Evolutionary conservation across 176 grass and related monocot genomes (phyloP), one percentile per base, ranked within the genome.

Genomic region (Phragmites australis): DNA sequence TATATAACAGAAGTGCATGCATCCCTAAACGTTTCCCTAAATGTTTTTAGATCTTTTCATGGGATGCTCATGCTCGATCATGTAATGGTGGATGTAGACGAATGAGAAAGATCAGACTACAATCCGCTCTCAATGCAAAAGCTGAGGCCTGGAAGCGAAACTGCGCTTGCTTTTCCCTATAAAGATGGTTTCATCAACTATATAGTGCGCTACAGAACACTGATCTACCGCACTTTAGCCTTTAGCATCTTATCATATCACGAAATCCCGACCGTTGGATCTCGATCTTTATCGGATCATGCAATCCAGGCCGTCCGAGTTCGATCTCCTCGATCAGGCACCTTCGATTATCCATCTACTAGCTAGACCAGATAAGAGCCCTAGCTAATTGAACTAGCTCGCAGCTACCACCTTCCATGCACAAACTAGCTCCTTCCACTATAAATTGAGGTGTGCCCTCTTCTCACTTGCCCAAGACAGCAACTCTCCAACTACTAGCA

Each of bases 171-270:
- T 61, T 68, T 77, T 61, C 5, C 9, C 41, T 0, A 13, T 27
- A 52, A 88, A 68, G 62, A 81, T 63, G 26, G 76, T 34, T 51
- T 76, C 76, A 76, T 30, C 78, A 37, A 72, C 51, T 70, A 79
- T 54, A 74, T 88, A 69, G 23, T 84, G 76, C 62, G 61, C 82
- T 74, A 70, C 76, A 85, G 77, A 70, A 70, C 76, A 55, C 26
- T 48, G 30, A 78, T 65, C 44, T 64, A 18, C 16, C 2, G 8
- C 11, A 10, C 87, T 89, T 85, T 81, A 82, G 77, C 82, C 87
- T 89, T 85, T 81, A 82, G 77, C 82, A 89, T 89, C 77, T 85
- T 77, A 65, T 85, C 77, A 76, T 29, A 55, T 85, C 71, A 34
- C 18, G 15, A 55, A 48, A 64, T 39, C 64, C 8, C 17, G 30